These are phyloP conservation scores for Phoma sp. DNA, from an alignment of 2,329 filamentous ascomycete species.

Conservation along the genomic window DNA sequence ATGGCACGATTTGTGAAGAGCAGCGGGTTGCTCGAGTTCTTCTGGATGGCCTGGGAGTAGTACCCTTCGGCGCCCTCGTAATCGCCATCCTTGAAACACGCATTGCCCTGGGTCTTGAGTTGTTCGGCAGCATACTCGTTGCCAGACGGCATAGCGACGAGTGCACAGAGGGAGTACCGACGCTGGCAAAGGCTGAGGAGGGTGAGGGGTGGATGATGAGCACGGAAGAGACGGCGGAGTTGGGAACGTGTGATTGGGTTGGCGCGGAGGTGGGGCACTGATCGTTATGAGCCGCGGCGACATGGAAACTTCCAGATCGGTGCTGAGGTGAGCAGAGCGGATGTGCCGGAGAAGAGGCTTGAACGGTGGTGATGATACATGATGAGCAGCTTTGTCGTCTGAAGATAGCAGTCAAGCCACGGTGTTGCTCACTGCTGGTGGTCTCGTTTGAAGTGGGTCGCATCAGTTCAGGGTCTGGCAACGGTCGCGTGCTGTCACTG, in stretches of 20 bases:
- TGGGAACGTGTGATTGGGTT: conserved; percentile 28
- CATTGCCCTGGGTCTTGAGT: conserved; percentile 64
- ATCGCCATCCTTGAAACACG: conserved; percentile 69
- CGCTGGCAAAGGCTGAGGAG: not conserved
- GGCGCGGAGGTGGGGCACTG: conserved; percentile 23
- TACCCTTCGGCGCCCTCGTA: conserved; percentile 69
- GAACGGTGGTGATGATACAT: not conserved
- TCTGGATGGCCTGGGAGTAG: conserved; percentile 80
- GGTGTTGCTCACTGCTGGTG: not conserved
- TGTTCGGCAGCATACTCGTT: conserved; percentile 53
- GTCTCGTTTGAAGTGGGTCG: not conserved
- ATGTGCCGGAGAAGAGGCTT: conserved; percentile 1
- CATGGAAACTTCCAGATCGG: conserved; percentile 36
- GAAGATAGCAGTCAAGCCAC: not conserved
- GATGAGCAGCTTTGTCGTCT: not conserved
- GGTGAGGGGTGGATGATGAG: conserved; percentile 2
- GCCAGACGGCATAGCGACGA: conserved; percentile 32
- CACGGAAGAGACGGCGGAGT: conserved; percentile 29
- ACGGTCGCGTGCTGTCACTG: conserved; percentile 3
- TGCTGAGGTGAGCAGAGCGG: conserved; percentile 18
- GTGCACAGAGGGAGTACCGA: not conserved
- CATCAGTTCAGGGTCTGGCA: not conserved
- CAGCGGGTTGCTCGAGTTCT: conserved; percentile 76
- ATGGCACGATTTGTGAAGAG: conserved; percentile 92
- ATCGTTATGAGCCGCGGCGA: conserved; percentile 17